Base-by-base conservation (phyloP, 805 yeast genomes). In the Saccharomycopsis sp. region DNA sequence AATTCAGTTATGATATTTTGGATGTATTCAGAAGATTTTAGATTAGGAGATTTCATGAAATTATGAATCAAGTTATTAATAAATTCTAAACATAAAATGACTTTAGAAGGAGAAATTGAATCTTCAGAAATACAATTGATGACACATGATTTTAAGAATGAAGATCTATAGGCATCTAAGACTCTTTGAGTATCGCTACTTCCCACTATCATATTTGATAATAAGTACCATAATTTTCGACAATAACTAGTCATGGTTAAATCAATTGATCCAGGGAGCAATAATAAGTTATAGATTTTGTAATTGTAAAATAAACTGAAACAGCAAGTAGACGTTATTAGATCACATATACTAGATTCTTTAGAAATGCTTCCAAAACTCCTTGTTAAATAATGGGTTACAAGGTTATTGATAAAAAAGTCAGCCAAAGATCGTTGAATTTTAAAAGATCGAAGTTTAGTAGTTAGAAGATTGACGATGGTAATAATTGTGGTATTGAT, bases 191-290 rank as follows among this genome's bases (percentile, higher is more conserved):
- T 14, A 5, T 37, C 19, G 17, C 13, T 33, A 25, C 28, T 18
- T 12, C 12, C 14, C 17, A 17, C 6, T 1, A 29, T 17, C 12
- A 21, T 12, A 3, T 25, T 19, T 14, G 30, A 25, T 15, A 39
- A 21, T 14, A 43, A n/a, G 19, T 25, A 41, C 48, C 48, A 45
- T 10, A 45, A 25, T 29, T 45, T 41, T 31, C 48, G 3, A 3
- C 46, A 36, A 15, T 35, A 21, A 3, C 17, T 37, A 13, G 30
- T 41, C 4, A 40, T 21, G 21, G 34, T 36, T 13, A 31, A 18
- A n/a, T 40, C 48, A 9, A 34, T 15, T 10, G 45, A 30, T 3
- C 40, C 39, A 31, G 29, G 18, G 23, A 37, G 18, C 8, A 37
- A 3, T 12, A 44, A 33, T 21, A 5, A 21, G 12, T 34, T 17